A percentile compares a stretch with the other conserved stretches of the same genome.
phyloP scores from a whole-genome alignment of 2,329 filamentous ascomycete species.

The Xylariaceae sp. region DNA sequence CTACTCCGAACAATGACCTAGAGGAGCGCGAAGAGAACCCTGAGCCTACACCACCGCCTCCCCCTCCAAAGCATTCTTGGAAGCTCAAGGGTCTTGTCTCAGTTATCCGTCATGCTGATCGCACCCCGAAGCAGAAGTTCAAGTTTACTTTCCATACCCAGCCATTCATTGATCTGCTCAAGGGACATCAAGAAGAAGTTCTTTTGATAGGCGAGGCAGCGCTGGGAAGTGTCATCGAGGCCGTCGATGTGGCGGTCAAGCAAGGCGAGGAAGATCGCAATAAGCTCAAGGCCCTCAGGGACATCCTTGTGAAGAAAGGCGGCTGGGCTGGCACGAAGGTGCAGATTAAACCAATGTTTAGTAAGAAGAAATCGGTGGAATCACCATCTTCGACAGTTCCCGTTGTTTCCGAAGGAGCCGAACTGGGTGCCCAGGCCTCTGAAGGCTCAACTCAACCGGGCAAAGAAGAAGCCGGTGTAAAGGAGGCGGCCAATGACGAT shows the following conservation, averaged over 20 bases:
- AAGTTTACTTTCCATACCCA: slow-evolving; percentile 98
- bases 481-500: slow-evolving; percentile 14
- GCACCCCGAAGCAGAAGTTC: slow-evolving; percentile 98
- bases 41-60: slow-evolving; percentile 55
- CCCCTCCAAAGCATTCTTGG: slow-evolving; percentile 85
- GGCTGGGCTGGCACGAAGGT: slow-evolving; percentile 95
- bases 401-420: slow-evolving; percentile 34
- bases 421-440: slow-evolving; percentile 30
- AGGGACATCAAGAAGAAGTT: slow-evolving; percentile 94
- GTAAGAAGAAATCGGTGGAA: slow-evolving; percentile 72
- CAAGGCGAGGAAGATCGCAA: slow-evolving; percentile 76
- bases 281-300: slow-evolving; percentile 80
- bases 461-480: slow-evolving; percentile 22
- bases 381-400: slow-evolving; percentile 29
- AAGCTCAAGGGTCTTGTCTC: slow-evolving; percentile 97
- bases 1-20: slow-evolving; percentile 35
- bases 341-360: slow-evolving; percentile 99
- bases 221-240: slow-evolving; percentile 79
- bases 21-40: slow-evolving; percentile 25
- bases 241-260: slow-evolving; percentile 73
- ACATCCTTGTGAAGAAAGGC: slow-evolving; percentile 87
- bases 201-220: slow-evolving; percentile 88
- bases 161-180: slow-evolving; percentile 89
- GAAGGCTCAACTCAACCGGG: slow-evolving; percentile 24
- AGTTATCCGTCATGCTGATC: slow-evolving; percentile 91